phyloP scores from a whole-genome alignment of 1,284 basidiomycete species.

The Vanrija pseudolonga region DNA sequence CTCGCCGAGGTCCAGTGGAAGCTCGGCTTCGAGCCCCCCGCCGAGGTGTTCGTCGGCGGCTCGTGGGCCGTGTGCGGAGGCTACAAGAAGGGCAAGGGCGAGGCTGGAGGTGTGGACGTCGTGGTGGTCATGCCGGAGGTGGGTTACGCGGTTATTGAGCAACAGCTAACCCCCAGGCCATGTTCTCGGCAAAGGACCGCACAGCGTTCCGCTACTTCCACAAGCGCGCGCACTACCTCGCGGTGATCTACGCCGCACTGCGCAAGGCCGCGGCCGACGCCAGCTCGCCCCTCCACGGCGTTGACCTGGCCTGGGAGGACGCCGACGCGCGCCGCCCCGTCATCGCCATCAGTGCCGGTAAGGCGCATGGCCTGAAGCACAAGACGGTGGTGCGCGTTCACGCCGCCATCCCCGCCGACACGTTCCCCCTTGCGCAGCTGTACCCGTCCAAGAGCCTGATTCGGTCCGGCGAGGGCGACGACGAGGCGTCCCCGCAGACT shows the following conservation, averaged over 20 bases:
- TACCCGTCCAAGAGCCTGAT: slow-evolving; percentile 73
- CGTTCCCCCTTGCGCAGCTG: slow-evolving; percentile 62
- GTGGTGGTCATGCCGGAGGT: slow-evolving; percentile 84
- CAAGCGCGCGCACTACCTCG: slow-evolving; percentile 87
- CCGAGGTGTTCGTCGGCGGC: slow-evolving; percentile 51
- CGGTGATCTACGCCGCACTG: slow-evolving; percentile 69
- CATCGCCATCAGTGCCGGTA: slow-evolving; percentile 17
- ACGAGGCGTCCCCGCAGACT: slow-evolving; percentile 59
- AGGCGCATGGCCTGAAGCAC: slow-evolving; percentile 60
- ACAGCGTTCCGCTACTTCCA: slow-evolving; percentile 86
- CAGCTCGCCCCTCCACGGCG: slow-evolving; percentile 61
- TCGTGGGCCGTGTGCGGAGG: slow-evolving; percentile 60
- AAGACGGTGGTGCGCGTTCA: slow-evolving; percentile 70
- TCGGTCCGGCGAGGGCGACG: slow-evolving; percentile 40
- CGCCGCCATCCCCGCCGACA: slow-evolving; percentile 60
- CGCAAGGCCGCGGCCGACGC: slow-evolving; percentile 52
- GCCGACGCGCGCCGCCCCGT: slow-evolving; percentile 54
- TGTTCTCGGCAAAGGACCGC: slow-evolving; percentile 96
- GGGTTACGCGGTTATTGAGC: slow-evolving; percentile 35
- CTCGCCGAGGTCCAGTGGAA: slow-evolving; percentile 57
- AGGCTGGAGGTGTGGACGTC: slow-evolving; percentile 71
- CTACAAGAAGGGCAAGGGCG: slow-evolving; percentile 48
- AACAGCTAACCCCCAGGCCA: slow-evolving; percentile 18
- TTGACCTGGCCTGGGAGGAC: slow-evolving; percentile 60
- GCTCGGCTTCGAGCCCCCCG: slow-evolving; percentile 63